These are phyloP conservation scores for Xylogone sp. DNA, from an alignment of 2,329 filamentous ascomycete species.

Conservation along the genomic window DNA sequence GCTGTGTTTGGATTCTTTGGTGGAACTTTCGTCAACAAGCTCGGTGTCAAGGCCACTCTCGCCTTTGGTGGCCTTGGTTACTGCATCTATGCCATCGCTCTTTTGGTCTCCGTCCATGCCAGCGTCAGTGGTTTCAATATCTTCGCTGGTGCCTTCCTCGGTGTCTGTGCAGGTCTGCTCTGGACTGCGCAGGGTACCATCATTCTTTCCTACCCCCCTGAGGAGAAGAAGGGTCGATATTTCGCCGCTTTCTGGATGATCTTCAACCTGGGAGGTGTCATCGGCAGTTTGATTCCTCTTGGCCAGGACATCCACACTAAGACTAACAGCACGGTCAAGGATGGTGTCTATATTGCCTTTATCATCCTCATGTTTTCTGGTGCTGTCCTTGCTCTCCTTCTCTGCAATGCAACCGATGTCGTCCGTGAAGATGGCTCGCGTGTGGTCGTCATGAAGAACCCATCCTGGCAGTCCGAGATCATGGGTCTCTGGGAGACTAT, in stretches of 20 bases:
- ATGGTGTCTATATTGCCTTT: constrained; percentile 87
- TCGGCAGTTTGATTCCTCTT: constrained; percentile 76
- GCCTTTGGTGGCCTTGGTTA: constrained; percentile 74
- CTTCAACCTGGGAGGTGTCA: constrained; percentile 87
- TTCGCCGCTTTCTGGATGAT: constrained; percentile 94
- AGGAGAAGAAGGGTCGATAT: constrained; percentile 79
- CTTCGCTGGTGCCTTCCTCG: constrained; percentile 73
- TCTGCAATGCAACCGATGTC: constrained; percentile 70
- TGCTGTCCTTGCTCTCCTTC: constrained; percentile 62
- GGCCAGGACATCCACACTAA: constrained; percentile 65
- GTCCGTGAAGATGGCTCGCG: constrained; percentile 73
- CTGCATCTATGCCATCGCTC: constrained; percentile 67
- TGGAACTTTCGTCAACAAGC: constrained; percentile 72
- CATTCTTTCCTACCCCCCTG: constrained; percentile 86
- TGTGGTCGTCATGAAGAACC: constrained; percentile 87
- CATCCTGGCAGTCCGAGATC: constrained; percentile 78
- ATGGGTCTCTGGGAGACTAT: constrained; percentile 72
- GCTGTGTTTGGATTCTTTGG: constrained; percentile 65
- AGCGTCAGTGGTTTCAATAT: constrained; percentile 65
- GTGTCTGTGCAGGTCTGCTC: constrained; percentile 73
- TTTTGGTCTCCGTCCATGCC: constrained; percentile 65
- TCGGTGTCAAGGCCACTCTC: constrained; percentile 66
- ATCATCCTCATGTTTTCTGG: constrained; percentile 77
- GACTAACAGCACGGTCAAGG: constrained; percentile 48
- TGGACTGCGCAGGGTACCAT: constrained; percentile 83